Base-by-base conservation (phyloP, 441 rosid species). In the Pelargonium fulgidum region DNA sequence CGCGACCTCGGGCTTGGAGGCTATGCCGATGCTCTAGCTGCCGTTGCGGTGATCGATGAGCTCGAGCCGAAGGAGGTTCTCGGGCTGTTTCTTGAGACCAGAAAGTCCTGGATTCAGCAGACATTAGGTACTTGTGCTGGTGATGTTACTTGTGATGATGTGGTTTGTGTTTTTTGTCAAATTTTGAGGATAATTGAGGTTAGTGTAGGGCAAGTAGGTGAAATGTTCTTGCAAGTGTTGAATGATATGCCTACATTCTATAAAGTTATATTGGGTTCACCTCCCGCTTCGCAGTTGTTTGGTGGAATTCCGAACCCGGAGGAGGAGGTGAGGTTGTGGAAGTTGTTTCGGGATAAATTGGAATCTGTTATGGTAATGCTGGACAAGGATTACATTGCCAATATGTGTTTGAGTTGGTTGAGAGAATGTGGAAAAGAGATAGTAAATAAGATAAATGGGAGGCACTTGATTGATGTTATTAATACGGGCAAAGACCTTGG, bases 261-360 rank as follows among this genome's bases (percentile, higher is more conserved):
- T 77, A 90, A 90, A 73, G 83, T 91, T 65, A 79, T 90, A 67
- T 80, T 92, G 79, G 84, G 82, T 70, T 86, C 96, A 7, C 99
- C 99, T 61, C 99, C 99, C 8, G 94, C 90, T 22, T 90, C 96
- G 47, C 98, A 94, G 62, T 67, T 94, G 84, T 92, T 86, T 44
- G 98, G 99, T 50, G 98, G 98, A 68, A 94, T 94, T 73, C 96
- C 97, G 0, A 85, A 86, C 80, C 99, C 97, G 0, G 97, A 92
- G 44, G 91, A 88, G 77, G 98, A 94, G 89, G 83, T 94, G 72
- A 83, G 82, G 67, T 75, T 89, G 88, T 94, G 99, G 99, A 87
- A 82, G 68, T 80, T 81, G 2, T 90, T 90, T 68, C 84, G 98
- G 82, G 99, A 94, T 81, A 85, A 76, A 62, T 78, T 94, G 62